Percentiles rank a stretch among this genome's conserved stretches.
phyloP scores from a whole-genome alignment of 169 alveolate genomes.

The Babesia divergens region DNA sequence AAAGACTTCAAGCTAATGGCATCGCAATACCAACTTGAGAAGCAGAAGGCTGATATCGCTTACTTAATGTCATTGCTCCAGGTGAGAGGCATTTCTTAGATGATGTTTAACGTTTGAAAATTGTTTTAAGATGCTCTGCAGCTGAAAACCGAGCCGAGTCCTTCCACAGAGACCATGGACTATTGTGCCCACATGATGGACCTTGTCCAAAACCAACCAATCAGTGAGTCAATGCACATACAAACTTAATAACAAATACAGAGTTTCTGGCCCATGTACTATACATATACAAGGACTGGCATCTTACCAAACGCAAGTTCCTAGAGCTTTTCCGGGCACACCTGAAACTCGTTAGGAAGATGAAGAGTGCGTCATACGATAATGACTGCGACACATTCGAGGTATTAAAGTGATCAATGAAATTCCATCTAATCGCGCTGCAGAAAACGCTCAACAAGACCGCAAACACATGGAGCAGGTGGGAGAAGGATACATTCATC shows the following conservation, averaged over 20 bases:
- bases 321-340: constrained; percentile 33
- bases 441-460: constrained; percentile 47
- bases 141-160: constrained; percentile 22
- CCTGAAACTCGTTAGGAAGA: constrained; percentile 37
- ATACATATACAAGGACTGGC: constrained; percentile 62
- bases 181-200: constrained; percentile 28
- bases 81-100: neutral
- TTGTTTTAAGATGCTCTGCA: neutral
- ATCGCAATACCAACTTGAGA: constrained; percentile 42
- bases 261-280: constrained; percentile 37
- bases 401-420: neutral
- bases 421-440: neutral
- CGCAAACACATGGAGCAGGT: constrained; percentile 40
- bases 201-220: constrained; percentile 10
- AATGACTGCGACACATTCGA: constrained; percentile 53
- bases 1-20: constrained; percentile 46
- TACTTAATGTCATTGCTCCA: constrained; percentile 35
- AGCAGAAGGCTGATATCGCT: constrained; percentile 35
- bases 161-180: constrained; percentile 26
- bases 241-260: neutral
- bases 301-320: constrained; percentile 31
- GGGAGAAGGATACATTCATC: constrained; percentile 49
- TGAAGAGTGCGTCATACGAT: constrained; percentile 43
- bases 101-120: neutral
- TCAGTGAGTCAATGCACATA: constrained; percentile 15